Evolutionary conservation across 371 early-diverging fungal species (phyloP).

Genomic region (Parasitella parasitica): DNA sequence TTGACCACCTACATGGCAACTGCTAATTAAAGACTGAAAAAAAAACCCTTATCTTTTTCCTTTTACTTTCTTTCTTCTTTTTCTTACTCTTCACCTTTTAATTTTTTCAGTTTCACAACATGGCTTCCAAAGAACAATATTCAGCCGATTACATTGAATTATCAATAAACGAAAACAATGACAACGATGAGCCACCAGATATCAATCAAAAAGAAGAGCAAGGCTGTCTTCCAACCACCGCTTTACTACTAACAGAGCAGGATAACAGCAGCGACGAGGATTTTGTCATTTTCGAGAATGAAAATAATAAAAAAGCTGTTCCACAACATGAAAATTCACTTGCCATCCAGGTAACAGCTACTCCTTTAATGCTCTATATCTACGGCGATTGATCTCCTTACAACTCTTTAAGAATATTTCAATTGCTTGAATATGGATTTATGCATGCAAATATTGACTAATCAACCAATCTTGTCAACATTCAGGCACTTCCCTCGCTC

Average conservation of each 20-base stretch:
- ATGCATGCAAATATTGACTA: too few species aligned
- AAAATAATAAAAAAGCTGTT: neutral
- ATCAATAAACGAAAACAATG: slow-evolving; percentile 20
- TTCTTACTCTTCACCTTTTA: neutral
- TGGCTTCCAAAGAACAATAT: neutral
- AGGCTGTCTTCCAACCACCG: slow-evolving; percentile 1
- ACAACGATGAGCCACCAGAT: slow-evolving; percentile 23
- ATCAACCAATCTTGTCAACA: too few species aligned
- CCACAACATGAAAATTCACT: slow-evolving; percentile 12
- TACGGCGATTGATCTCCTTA: neutral
- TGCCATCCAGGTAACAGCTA: slow-evolving; percentile 14
- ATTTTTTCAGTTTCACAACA: neutral
- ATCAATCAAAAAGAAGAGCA: slow-evolving; percentile 2
- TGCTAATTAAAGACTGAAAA: neutral
- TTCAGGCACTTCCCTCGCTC: slow-evolving; percentile 71
- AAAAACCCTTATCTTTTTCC: neutral
- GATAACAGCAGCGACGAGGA: slow-evolving; percentile 2
- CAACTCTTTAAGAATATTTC: neutral
- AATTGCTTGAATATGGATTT: neutral
- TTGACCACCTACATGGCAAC: neutral
- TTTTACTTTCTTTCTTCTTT: neutral
- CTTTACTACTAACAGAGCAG: slow-evolving; percentile 1
- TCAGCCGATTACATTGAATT: slow-evolving; percentile 29
- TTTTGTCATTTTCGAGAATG: slow-evolving; percentile 8
- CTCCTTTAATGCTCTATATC: neutral